Base-by-base conservation (phyloP, 2,329 filamentous ascomycete genomes). In the Ramichloridium luteum region DNA sequence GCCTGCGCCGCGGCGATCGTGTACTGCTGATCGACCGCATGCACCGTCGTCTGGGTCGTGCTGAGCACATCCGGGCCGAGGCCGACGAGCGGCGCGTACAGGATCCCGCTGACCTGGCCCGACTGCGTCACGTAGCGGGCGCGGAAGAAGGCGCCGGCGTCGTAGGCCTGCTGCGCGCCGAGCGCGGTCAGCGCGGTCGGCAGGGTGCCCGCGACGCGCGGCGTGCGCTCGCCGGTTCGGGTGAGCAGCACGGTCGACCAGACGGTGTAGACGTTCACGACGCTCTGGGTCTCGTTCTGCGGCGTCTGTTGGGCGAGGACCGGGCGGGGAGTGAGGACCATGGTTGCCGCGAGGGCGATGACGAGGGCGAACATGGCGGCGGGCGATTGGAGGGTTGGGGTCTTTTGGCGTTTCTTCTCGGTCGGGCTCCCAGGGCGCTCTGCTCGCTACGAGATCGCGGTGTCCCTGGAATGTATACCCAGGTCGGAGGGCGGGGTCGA, bases 1-100 rank as follows among this genome's bases (percentile, higher is more conserved):
- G 72, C 70, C 41, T 71, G 66, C 9, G 70, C 70, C 3, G 70
- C 71, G 1, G 64, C 64, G 18, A 63, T 48, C 2, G 62, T 58
- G 33, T 61, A 62, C 36, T 67, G 61, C 17, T 61, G 54, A 15
- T 68, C 58, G 15, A 61, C 49, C 1, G 70, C 58, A 28, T 64
- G 50, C 8, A 70, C 52, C 31, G 55, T 56, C 6, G 73, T 42
- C 37, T 74, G 59, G 12, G 60, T 51, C 35, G 65, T 49, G 11
- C 70, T 37, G 16, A 54, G 48, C 10, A 37, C 30, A 32, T 64
- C 55, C 4, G 56, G 50, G 9, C 62, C 63, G 28, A 75, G 49
- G 13, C 59, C 60, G 6, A 53, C 37, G 16, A 72, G 57, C 6
- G 55, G 55, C 3, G 54, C 56, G n/a, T n/a, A n/a, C n/a, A n/a